These are phyloP conservation scores for Salvia miltiorrhiza DNA, from an alignment of 257 asterid genomes.

Conservation along the genomic window DNA sequence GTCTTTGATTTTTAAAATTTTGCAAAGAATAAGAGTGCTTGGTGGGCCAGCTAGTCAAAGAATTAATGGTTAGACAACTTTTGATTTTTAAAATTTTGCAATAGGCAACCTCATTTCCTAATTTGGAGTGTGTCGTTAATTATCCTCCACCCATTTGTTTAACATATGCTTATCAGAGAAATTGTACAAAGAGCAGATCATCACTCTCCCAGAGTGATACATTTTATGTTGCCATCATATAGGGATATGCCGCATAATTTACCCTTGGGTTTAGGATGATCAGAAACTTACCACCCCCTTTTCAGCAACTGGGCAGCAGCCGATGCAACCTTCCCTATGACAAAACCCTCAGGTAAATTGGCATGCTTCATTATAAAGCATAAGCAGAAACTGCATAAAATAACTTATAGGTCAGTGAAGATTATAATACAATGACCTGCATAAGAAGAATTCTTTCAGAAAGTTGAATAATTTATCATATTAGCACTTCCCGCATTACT, in stretches of 20 bases:
- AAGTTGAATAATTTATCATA: constrained; percentile 5
- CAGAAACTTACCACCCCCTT: constrained; percentile 85
- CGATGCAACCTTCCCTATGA: constrained; percentile 73
- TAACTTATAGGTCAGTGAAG: constrained; percentile 14
- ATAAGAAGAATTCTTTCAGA: constrained; percentile 12
- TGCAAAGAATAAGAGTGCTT: too few relatives aligned
- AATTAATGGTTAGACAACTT: too few relatives aligned
- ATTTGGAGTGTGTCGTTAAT: too few relatives aligned
- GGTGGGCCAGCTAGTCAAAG: too few relatives aligned
- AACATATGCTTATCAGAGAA: too few relatives aligned
- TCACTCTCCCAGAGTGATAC: background rate
- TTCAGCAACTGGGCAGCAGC: constrained; percentile 92
- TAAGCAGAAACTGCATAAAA: constrained; percentile 78
- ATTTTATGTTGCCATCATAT: background rate
- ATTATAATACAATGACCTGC: constrained; percentile 15
- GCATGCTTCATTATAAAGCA: constrained; percentile 73
- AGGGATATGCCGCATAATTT: constrained; percentile 10
- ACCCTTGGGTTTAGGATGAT: constrained; percentile 11
- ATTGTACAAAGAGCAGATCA: too few relatives aligned
- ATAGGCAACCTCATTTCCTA: too few relatives aligned
- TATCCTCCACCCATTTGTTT: too few relatives aligned
- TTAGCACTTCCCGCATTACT: background rate
- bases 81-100: too few relatives aligned
- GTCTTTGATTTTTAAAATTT: too few relatives aligned
- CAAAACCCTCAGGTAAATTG: constrained; percentile 75